Percentiles rank a stretch among this genome's conserved stretches.
phyloP scores from a whole-genome alignment of 257 asterid species.

The Anisodus tanguticus region DNA sequence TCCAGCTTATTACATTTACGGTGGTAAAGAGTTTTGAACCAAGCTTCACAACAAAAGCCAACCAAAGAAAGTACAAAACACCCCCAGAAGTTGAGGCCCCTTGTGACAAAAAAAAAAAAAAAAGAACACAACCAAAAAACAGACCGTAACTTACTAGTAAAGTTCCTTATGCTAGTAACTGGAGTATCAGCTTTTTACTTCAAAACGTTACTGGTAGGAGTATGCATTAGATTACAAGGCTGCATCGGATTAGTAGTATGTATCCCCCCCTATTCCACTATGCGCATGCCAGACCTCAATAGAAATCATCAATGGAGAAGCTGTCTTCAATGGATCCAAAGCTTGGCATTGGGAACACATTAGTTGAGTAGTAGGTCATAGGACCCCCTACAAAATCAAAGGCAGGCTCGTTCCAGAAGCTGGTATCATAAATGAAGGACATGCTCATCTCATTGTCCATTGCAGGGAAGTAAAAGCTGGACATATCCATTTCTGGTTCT shows the following conservation, averaged over 20 bases:
- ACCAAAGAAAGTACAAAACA: constrained; percentile 7
- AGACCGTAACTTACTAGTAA: constrained; percentile 24
- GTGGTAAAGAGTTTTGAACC: constrained; percentile 10
- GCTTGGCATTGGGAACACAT: constrained; percentile 28
- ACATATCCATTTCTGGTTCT: constrained; percentile 11
- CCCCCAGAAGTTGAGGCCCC: not conserved
- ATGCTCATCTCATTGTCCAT: constrained; percentile 38
- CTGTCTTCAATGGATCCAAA: constrained; percentile 45
- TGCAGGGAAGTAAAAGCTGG: constrained; percentile 34
- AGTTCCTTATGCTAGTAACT: not conserved
- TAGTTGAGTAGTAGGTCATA: constrained; percentile 40
- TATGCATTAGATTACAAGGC: constrained; percentile 22
- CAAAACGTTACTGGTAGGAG: constrained; percentile 21
- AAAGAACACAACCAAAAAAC: not conserved
- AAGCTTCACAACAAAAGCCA: constrained; percentile 6
- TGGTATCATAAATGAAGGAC: constrained; percentile 46
- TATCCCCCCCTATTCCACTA: not conserved
- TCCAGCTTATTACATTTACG: constrained; percentile 28
- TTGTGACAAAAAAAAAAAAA: no score
- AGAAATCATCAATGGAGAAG: constrained; percentile 47
- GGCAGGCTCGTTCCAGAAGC: constrained; percentile 46
- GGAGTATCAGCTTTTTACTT: not conserved
- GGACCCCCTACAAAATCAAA: constrained; percentile 47
- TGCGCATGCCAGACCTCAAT: not conserved
- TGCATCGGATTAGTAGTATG: constrained; percentile 17